Conservation (phyloP, 2,329 filamentous ascomycete species). For the Didymella lethalis region DNA sequence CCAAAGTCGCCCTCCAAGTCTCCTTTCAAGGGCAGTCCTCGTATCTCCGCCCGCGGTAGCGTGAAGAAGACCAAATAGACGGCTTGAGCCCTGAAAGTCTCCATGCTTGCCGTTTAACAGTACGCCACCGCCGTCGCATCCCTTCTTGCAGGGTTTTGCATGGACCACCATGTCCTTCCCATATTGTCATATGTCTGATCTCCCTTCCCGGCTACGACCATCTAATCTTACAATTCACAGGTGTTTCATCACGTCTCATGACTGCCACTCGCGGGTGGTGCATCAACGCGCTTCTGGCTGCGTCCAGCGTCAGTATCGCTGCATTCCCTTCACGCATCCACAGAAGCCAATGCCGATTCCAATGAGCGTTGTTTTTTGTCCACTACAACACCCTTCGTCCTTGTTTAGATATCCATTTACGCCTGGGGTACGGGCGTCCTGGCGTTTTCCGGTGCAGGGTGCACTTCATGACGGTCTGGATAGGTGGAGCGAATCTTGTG, state of each 20-base stretch:
- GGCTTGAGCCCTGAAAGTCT: constrained; percentile 4
- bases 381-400: background rate
- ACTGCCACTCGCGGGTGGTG: constrained; percentile 1
- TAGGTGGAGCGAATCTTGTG: background rate
- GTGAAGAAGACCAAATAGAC: constrained; percentile 35
- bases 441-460: background rate
- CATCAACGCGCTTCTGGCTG: constrained; percentile 4
- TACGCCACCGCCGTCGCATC: background rate
- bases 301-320: constrained; percentile 7
- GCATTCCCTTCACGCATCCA: constrained; percentile 6
- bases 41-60: constrained; percentile 34
- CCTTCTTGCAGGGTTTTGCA: background rate
- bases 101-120: background rate
- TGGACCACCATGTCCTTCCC: background rate
- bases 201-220: background rate
- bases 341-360: background rate
- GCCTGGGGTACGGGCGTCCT: background rate
- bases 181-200: background rate
- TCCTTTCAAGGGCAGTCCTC: constrained; percentile 18
- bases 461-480: background rate
- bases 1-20: constrained; percentile 26
- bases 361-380: background rate
- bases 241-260: constrained; percentile 7
- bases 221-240: background rate
- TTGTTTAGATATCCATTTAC: background rate